These are phyloP conservation scores for Yamadazyma tumulicola DNA, from an alignment of 805 yeast genomes.

Conservation along the genomic window DNA sequence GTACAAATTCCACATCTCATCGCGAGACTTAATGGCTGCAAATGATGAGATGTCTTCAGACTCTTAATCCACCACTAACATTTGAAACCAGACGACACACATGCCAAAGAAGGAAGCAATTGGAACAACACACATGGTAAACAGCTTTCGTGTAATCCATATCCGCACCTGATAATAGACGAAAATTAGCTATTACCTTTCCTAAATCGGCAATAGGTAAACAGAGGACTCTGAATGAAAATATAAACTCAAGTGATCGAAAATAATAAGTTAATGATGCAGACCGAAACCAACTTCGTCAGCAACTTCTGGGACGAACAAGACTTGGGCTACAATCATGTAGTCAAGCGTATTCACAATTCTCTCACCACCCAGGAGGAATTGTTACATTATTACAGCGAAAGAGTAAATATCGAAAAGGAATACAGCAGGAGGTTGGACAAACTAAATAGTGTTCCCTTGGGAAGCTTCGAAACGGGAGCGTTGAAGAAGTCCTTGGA, in stretches of 20 bases:
- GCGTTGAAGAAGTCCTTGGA: slow-evolving; percentile 58
- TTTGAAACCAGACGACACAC: too few relatives aligned
- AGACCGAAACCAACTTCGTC: slow-evolving; percentile 29
- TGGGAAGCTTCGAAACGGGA: slow-evolving; percentile 62
- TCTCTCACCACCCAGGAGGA: slow-evolving; percentile 52
- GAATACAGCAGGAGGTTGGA: slow-evolving; percentile 62
- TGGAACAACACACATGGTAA: too few relatives aligned
- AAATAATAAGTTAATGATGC: background rate
- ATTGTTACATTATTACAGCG: slow-evolving; percentile 31
- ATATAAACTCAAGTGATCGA: background rate
- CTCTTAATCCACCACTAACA: too few relatives aligned
- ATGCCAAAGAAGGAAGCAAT: too few relatives aligned
- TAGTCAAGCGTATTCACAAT: slow-evolving; percentile 55
- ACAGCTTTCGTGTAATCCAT: too few relatives aligned
- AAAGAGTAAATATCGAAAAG: slow-evolving; percentile 60
- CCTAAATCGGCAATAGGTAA: slow-evolving; percentile 12
- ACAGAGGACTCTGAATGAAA: too few relatives aligned
- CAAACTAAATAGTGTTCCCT: slow-evolving; percentile 41
- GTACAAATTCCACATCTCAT: too few relatives aligned
- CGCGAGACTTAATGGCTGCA: too few relatives aligned
- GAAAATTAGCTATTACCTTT: background rate
- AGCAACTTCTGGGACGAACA: slow-evolving; percentile 58
- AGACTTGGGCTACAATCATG: slow-evolving; percentile 57
- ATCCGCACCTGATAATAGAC: too few relatives aligned
- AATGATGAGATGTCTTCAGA: too few relatives aligned